phyloP scores from a whole-genome alignment of 345 rosid species.

The Conringia planisiliqua region DNA sequence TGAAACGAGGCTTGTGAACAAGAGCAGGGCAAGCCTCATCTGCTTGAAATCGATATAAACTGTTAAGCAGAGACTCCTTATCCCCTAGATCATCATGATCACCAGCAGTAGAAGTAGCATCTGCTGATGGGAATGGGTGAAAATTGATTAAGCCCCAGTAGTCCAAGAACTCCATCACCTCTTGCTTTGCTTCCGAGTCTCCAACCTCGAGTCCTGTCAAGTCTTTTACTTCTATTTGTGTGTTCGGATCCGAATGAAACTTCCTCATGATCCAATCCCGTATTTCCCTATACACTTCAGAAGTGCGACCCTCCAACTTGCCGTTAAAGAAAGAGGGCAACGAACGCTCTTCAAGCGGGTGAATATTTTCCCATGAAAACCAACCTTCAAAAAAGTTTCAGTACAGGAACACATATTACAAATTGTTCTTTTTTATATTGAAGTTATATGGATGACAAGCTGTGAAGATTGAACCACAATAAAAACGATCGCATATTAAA shows the following conservation, averaged over 20 bases:
- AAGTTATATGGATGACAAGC: not conserved
- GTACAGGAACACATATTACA: conserved; percentile 6
- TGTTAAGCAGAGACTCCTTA: conserved; percentile 56
- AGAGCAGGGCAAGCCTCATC: conserved; percentile 47
- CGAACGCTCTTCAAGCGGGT: conserved; percentile 76
- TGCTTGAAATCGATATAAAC: conserved; percentile 69
- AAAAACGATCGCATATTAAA: not conserved
- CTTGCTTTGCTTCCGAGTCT: conserved; percentile 73
- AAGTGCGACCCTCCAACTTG: conserved; percentile 58
- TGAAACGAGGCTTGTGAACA: conserved; percentile 45
- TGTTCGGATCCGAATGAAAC: conserved; percentile 70
- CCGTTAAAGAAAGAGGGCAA: conserved; percentile 85
- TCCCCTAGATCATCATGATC: conserved; percentile 37
- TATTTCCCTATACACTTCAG: conserved; percentile 68
- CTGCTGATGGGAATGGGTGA: conserved; percentile 70
- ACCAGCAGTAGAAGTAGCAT: conserved; percentile 35
- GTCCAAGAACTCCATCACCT: conserved; percentile 92
- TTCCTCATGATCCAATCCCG: conserved; percentile 82
- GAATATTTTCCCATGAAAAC: conserved; percentile 92
- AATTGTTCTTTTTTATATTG: not conserved
- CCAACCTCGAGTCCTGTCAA: conserved; percentile 75
- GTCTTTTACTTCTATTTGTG: conserved; percentile 63
- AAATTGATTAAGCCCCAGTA: conserved; percentile 99
- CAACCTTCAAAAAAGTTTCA: conserved; percentile 57
- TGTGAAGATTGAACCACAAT: not conserved